Conservation (phyloP, 2,329 filamentous ascomycete genomes). For the Kalaharituber pfeilii region DNA sequence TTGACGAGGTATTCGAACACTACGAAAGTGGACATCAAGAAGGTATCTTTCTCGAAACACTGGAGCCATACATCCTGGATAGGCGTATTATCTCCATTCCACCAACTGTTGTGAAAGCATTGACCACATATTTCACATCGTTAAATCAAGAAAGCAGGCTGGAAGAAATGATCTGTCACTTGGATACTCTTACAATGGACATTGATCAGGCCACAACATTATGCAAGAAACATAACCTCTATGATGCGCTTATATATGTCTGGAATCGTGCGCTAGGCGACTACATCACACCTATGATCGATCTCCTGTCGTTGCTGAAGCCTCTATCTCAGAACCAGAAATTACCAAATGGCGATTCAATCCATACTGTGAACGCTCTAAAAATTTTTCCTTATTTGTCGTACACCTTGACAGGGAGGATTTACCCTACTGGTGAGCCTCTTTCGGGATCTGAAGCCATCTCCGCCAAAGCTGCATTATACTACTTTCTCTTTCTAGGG, state of each 20-base stretch:
- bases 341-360: conserved; percentile 36
- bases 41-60: conserved; percentile 65
- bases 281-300: conserved; percentile 77
- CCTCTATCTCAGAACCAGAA: conserved; percentile 41
- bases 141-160: conserved; percentile 59
- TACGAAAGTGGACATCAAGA: conserved; percentile 62
- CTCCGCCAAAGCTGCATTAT: conserved; percentile 71
- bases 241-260: conserved; percentile 89
- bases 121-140: conserved; percentile 64
- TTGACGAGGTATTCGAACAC: conserved; percentile 77
- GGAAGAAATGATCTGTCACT: conserved; percentile 86
- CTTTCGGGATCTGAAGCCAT: conserved; percentile 56
- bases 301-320: conserved; percentile 54
- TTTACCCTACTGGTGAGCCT: conserved; percentile 71
- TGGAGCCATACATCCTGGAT: conserved; percentile 78
- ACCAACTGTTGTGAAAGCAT: conserved; percentile 65
- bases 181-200: conserved; percentile 80
- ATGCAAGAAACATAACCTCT: conserved; percentile 81
- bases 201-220: conserved; percentile 80
- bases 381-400: conserved; percentile 94
- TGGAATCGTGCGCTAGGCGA: conserved; percentile 86
- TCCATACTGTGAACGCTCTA: conserved; percentile 51
- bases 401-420: conserved; percentile 69
- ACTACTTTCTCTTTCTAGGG: conserved; percentile 85
- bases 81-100: conserved; percentile 57